Percentiles rank a stretch among this genome's conserved stretches.
These are phyloP conservation scores for Trypethelium eluteriae DNA, from an alignment of 495 filamentous ascomycete genomes.

Conservation along the genomic window DNA sequence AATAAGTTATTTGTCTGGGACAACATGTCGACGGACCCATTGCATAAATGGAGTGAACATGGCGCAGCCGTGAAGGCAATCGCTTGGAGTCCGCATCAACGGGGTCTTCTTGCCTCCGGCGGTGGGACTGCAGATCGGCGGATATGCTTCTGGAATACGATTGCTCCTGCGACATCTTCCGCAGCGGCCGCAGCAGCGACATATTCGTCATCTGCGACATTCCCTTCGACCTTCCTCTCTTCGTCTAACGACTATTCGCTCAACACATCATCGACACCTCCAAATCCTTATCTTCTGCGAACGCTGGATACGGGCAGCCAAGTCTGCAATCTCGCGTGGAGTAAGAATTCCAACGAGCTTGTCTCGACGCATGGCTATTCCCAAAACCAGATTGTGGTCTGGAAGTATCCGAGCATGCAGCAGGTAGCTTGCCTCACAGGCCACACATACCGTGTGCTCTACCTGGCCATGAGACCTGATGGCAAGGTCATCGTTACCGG, in stretches of 20 bases:
- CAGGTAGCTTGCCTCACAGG: constrained; percentile 91
- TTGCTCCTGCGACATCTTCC: constrained; percentile 64
- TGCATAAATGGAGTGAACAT: constrained; percentile 88
- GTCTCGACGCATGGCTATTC: constrained; percentile 96
- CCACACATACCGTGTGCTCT: constrained; percentile 92
- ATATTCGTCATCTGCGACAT: constrained; percentile 4
- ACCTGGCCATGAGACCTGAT: constrained; percentile 94
- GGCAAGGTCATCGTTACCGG: constrained; percentile 90
- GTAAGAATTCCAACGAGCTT: constrained; percentile 90
- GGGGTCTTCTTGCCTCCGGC: constrained; percentile 85
- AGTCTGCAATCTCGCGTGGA: constrained; percentile 95
- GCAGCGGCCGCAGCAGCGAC: constrained; percentile 5
- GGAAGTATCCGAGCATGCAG: constrained; percentile 97
- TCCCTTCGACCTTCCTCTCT: constrained; percentile 14
- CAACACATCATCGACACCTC: neutral
- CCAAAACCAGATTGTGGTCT: constrained; percentile 96
- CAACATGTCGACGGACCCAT: constrained; percentile 73
- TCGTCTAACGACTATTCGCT: constrained; percentile 8
- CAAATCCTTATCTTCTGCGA: constrained; percentile 25
- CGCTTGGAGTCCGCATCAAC: constrained; percentile 96
- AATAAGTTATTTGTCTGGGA: constrained; percentile 99
- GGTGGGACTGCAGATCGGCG: constrained; percentile 91
- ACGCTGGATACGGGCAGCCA: constrained; percentile 78
- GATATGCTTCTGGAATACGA: constrained; percentile 97
- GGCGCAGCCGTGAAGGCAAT: constrained; percentile 95